These are phyloP conservation scores for Clausena lansium DNA, from an alignment of 345 rosid genomes.

Conservation along the genomic window DNA sequence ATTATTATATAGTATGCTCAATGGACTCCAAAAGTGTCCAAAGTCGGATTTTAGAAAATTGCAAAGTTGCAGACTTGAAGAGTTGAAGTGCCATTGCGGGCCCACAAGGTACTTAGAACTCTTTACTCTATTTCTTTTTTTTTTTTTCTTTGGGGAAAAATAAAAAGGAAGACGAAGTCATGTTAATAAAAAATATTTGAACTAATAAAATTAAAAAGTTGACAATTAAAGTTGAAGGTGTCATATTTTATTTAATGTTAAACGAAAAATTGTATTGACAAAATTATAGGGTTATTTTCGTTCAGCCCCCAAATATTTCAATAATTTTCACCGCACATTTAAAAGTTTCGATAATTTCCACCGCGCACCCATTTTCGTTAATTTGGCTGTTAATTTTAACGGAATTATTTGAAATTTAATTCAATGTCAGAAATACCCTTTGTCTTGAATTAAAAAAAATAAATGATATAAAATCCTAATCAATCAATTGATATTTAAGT, in stretches of 20 bases:
- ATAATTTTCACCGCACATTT: no score
- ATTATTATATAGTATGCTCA: background rate
- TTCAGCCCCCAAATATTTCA: no score
- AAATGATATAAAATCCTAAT: no score
- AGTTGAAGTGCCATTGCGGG: constrained; percentile 17
- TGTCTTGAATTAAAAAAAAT: no score
- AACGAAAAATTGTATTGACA: background rate
- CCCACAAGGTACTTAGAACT: background rate
- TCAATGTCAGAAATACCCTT: no score
- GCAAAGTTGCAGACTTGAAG: background rate
- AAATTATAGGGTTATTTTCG: no score
- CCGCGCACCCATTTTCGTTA: no score
- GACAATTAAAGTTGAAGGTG: background rate
- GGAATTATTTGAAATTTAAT: no score
- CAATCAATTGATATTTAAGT: no score
- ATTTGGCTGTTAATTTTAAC: no score
- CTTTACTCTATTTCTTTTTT: no score
- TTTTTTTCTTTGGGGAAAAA: fast-evolving
- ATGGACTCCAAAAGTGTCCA: constrained; percentile 16
- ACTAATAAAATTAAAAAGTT: background rate
- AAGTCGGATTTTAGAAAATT: constrained; percentile 14
- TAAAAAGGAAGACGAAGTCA: background rate
- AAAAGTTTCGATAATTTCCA: no score
- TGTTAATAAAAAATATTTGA: background rate
- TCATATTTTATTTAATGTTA: background rate